Evolutionary conservation across 805 yeast genomes (phyloP), one percentile per base, ranked within the genome.

Genomic region (Lipomyces yamanashiensis): DNA sequence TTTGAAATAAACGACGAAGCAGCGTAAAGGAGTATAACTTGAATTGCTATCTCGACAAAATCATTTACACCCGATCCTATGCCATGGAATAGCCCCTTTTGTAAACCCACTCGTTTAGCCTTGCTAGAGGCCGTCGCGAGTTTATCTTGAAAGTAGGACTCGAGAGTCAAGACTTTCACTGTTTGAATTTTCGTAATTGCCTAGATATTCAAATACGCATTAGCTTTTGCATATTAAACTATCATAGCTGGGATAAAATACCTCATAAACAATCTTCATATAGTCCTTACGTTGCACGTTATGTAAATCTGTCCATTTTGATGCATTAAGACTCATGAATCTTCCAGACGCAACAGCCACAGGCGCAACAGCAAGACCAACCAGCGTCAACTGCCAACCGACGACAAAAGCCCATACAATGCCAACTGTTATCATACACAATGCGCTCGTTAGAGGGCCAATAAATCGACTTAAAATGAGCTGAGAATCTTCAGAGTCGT

Each of bases 321-420:
- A 85, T 39, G 87, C 75, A 2, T 85, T 56, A 0, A 72, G 64
- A 7, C 89, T 85, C 73, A 85, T 90, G 0, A 79, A 51, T 0
- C 78, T 75, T 1, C 92, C 82, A 1, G 85, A 71, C 0, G 83
- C 33, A 0, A 84, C 70, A 56, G 89, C 85, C 12, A 86, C 67
- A 0, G 97, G 96, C 13, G 89, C 81, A 74, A 92, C 79, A 0
- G 96, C 82, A 10, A 92, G 70, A 1, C 96, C 96, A 1, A 90
- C 95, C 9, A 93, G 76, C 1, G 97, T 84, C 48, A 95, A 77
- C 71, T 87, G 89, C 98, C 98, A 95, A 0, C 97, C 97, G 10
- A 81, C 73, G 0, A 80, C 81, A 0, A 91, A 66, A 0, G 97
- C 86, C 98, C 98, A 95, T 7, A 85, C 77, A 4, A 87, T 66